Conservation (phyloP, 192 early-diverging fungal species). For the Fimicolochytrium jonesii region DNA sequence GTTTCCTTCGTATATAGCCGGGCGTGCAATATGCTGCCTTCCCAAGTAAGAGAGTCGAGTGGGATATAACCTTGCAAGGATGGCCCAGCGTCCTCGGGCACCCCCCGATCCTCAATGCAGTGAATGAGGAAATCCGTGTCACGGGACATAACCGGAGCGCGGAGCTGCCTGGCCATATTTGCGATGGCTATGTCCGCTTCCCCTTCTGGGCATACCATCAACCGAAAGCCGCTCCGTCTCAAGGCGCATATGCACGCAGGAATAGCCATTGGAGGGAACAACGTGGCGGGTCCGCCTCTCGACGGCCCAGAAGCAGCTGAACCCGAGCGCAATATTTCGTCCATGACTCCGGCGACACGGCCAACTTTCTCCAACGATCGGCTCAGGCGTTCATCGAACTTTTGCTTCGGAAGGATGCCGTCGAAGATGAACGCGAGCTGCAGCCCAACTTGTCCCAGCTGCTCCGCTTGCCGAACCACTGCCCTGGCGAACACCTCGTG, state of each 20-base stretch:
- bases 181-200: conserved; percentile 17
- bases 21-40: not conserved
- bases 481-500: not conserved
- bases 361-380: conserved; percentile 6
- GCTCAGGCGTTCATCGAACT: conserved; percentile 15
- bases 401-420: conserved; percentile 18
- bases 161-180: not conserved
- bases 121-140: conserved; percentile 28
- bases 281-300: not conserved
- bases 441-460: not conserved
- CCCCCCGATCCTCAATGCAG: not conserved
- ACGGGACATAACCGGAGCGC: conserved; percentile 1
- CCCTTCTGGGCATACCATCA: conserved; percentile 4
- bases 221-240: not conserved
- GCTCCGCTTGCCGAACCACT: not conserved
- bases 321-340: not conserved
- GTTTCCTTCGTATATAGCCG: not conserved
- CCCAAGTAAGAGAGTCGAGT: not conserved
- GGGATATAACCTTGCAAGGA: conserved; percentile 17
- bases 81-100: not conserved
- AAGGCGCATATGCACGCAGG: conserved; percentile 11
- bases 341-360: conserved; percentile 10
- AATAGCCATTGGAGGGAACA: conserved; percentile 16
- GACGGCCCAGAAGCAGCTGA: not conserved
- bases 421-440: conserved; percentile 20